Conservation (phyloP, 2,329 filamentous ascomycete genomes). For the Phialophora chinensis region DNA sequence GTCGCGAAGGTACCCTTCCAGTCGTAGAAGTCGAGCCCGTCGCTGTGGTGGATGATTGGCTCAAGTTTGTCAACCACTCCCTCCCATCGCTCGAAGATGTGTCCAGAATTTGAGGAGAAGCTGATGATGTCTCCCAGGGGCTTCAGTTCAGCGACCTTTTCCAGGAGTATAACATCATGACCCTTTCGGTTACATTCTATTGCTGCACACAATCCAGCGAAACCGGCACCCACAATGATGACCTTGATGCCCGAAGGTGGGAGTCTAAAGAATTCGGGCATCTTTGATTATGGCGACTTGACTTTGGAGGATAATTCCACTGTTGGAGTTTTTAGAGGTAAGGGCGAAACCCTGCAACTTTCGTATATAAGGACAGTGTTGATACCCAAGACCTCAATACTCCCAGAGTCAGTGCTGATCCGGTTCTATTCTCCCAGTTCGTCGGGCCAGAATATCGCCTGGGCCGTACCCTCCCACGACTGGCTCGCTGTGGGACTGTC, state of each 20-base stretch:
- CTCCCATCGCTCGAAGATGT: slow-evolving; percentile 44
- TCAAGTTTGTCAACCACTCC: slow-evolving; percentile 44
- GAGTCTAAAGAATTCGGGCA: slow-evolving; percentile 31
- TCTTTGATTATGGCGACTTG: slow-evolving; percentile 8
- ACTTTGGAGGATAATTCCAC: background rate
- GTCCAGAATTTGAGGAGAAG: slow-evolving; percentile 41
- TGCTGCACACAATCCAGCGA: slow-evolving; percentile 45
- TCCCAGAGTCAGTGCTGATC: background rate
- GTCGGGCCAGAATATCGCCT: background rate
- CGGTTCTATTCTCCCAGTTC: background rate
- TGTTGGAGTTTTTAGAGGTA: background rate
- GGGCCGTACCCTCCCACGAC: background rate
- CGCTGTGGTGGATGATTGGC: slow-evolving; percentile 44
- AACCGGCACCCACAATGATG: slow-evolving; percentile 57
- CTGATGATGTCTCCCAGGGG: slow-evolving; percentile 57
- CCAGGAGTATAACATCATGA: slow-evolving; percentile 45
- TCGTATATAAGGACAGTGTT: background rate
- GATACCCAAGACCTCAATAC: background rate
- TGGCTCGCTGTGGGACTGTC: slow-evolving; percentile 3
- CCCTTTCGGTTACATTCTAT: slow-evolving; percentile 42
- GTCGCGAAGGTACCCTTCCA: slow-evolving; percentile 44
- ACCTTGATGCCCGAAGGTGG: slow-evolving; percentile 54
- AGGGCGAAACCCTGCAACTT: background rate
- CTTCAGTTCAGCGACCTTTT: slow-evolving; percentile 54
- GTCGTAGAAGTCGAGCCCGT: slow-evolving; percentile 41